phyloP scores from a whole-genome alignment of 306 rosid genomes.

The Crataegus laevigata region DNA sequence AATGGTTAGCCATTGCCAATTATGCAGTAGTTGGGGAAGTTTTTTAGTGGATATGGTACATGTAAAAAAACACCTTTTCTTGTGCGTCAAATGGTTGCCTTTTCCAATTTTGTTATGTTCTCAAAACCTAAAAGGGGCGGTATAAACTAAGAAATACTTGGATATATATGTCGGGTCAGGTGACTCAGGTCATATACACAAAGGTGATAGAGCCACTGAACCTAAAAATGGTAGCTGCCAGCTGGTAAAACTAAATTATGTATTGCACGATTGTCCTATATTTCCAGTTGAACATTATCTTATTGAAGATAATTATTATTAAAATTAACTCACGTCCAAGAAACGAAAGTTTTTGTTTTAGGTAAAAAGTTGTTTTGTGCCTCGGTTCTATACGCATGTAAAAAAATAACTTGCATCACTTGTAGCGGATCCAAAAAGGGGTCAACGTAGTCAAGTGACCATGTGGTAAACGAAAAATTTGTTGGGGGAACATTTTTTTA shows the following conservation, averaged over 20 bases:
- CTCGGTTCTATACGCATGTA: neutral
- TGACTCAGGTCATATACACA: neutral
- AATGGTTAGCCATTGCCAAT: neutral
- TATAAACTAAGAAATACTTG: slow-evolving; percentile 1
- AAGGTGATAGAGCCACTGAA: neutral
- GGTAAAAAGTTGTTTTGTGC: neutral
- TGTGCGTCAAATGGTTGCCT: too few relatives aligned
- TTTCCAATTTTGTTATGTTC: neutral
- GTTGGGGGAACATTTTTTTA: neutral
- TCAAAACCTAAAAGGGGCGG: neutral
- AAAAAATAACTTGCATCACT: too few relatives aligned
- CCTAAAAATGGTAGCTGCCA: neutral
- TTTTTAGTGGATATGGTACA: neutral
- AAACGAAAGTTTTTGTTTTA: neutral
- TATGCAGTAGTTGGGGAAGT: neutral
- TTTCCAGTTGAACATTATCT: neutral
- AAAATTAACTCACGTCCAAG: neutral
- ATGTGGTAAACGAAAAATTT: too few relatives aligned
- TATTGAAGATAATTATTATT: neutral
- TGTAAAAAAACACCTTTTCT: neutral
- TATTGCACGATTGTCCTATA: neutral
- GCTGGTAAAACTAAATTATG: neutral
- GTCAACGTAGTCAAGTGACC: too few relatives aligned
- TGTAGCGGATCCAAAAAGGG: too few relatives aligned
- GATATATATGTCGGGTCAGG: neutral